These are phyloP conservation scores for Sodiomyces alkalinus DNA, from an alignment of 2,329 filamentous ascomycete genomes.

Conservation along the genomic window DNA sequence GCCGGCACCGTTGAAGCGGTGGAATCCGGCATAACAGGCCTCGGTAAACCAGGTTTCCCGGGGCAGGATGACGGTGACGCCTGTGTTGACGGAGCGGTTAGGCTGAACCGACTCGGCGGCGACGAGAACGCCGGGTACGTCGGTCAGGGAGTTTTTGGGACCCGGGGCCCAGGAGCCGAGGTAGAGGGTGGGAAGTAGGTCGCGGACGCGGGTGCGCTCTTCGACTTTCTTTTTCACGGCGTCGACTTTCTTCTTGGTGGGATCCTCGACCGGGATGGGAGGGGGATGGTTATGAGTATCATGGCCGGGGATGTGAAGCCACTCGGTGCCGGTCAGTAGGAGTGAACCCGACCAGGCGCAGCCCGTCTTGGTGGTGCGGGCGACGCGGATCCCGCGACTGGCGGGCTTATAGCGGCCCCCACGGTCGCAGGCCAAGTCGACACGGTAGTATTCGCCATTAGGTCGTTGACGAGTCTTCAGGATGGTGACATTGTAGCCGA, in stretches of 20 bases:
- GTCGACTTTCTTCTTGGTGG: conserved; percentile 1
- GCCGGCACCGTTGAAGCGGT: conserved; percentile 49
- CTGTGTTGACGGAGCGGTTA: conserved; percentile 26
- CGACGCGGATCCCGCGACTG: not conserved
- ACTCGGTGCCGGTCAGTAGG: not conserved
- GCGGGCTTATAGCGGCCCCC: not conserved
- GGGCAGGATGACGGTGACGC: conserved; percentile 33
- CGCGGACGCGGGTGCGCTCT: conserved; percentile 20
- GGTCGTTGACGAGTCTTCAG: not conserved
- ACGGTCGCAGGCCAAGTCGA: conserved; percentile 1
- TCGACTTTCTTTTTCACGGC: not conserved
- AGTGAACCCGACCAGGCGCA: not conserved
- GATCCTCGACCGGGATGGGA: not conserved
- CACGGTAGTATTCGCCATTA: conserved; percentile 1
- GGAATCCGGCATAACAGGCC: conserved; percentile 33
- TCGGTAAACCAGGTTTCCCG: conserved; percentile 26
- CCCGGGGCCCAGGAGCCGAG: conserved; percentile 28
- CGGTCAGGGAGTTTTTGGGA: conserved; percentile 32
- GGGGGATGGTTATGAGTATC: conserved; percentile 1
- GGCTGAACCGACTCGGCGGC: conserved; percentile 27
- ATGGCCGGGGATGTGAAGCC: conserved; percentile 2
- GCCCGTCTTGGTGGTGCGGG: not conserved
- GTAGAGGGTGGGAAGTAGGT: conserved; percentile 26
- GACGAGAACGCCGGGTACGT: conserved; percentile 31
- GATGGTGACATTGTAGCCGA: conserved; percentile 1